phyloP scores from a whole-genome alignment of 768 basidiomycete genomes.

The Tricholoma sp. region DNA sequence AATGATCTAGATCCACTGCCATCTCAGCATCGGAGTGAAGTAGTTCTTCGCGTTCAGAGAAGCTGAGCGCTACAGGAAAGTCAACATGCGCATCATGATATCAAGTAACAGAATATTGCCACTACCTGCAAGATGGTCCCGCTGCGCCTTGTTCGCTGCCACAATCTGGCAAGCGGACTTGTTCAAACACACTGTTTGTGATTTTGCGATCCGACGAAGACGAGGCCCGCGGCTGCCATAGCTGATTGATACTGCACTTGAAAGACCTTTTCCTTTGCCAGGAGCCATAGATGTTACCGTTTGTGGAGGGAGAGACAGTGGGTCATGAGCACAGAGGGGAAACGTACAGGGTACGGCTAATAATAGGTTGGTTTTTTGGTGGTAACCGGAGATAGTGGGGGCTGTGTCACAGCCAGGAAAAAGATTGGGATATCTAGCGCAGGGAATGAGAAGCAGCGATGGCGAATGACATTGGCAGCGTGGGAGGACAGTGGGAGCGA shows the following conservation, averaged over 20 bases:
- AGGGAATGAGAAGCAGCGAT: not conserved
- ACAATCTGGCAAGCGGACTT: not conserved
- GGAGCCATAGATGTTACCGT: not conserved
- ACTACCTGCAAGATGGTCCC: not conserved
- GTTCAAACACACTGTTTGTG: not conserved
- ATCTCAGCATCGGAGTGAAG: not conserved
- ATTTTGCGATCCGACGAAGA: not conserved
- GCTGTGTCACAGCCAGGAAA: not conserved
- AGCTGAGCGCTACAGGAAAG: not conserved
- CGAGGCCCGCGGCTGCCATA: not conserved
- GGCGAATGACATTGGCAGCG: not conserved
- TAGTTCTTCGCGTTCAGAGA: not conserved
- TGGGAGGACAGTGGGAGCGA: not conserved
- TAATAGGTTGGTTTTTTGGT: not conserved
- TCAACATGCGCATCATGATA: not conserved
- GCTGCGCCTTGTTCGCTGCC: not conserved
- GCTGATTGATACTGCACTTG: not conserved
- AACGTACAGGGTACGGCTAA: not conserved
- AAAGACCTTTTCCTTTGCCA: no score
- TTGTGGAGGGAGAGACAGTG: not conserved
- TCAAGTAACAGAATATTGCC: not conserved
- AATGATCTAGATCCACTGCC: not conserved
- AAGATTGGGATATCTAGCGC: not conserved
- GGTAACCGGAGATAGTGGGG: not conserved
- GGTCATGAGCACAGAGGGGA: not conserved